Evolutionary conservation across 768 basidiomycete genomes (phyloP).

Genomic region (Amanita inopinata): DNA sequence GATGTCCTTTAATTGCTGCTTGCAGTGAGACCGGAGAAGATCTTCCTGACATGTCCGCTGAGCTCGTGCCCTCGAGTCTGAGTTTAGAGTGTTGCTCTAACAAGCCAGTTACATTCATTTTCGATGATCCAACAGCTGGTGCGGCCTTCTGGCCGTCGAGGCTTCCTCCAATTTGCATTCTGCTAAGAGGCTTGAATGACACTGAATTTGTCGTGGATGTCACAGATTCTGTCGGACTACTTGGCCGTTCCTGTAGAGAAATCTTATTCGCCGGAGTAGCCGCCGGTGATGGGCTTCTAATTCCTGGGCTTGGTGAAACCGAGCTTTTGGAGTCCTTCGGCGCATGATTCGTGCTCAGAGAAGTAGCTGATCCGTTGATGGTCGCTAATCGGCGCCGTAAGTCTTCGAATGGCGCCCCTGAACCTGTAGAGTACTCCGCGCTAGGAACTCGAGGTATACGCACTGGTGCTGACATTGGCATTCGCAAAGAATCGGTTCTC

Average conservation of each 20-base stretch:
- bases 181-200: conserved; percentile 44
- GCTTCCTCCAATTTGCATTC: conserved; percentile 54
- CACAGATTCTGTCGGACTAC: conserved; percentile 78
- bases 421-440: conserved; percentile 28
- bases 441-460: conserved; percentile 39
- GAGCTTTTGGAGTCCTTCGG: conserved; percentile 9
- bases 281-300: conserved; percentile 13
- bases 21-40: conserved; percentile 67
- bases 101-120: conserved; percentile 72
- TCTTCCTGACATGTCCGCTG: conserved; percentile 65
- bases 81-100: conserved; percentile 70
- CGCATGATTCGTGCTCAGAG: conserved; percentile 36
- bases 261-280: conserved; percentile 13
- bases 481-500: conserved; percentile 21
- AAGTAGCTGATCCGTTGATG: conserved; percentile 64
- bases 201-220: conserved; percentile 63
- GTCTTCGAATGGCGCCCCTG: conserved; percentile 65
- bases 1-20: conserved; percentile 39
- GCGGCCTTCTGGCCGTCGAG: conserved; percentile 79
- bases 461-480: conserved; percentile 40
- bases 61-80: conserved; percentile 40
- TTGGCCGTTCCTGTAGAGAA: conserved; percentile 41
- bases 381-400: conserved; percentile 65
- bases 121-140: conserved; percentile 82
- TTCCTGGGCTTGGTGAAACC: neutral